These are phyloP conservation scores for Didymella sp. DNA, from an alignment of 2,329 filamentous ascomycete genomes.

Conservation along the genomic window DNA sequence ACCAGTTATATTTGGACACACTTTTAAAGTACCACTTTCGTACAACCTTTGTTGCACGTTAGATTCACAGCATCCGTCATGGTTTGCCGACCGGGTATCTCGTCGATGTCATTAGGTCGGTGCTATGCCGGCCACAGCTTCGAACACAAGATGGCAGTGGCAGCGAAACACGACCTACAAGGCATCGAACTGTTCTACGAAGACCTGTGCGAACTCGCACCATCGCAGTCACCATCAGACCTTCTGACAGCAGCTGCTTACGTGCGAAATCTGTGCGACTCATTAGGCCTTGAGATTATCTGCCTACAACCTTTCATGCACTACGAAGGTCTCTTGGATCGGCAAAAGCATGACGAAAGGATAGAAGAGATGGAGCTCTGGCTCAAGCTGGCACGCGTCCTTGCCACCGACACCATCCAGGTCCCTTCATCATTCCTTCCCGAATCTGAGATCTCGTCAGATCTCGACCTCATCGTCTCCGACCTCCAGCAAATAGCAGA, in stretches of 20 bases:
- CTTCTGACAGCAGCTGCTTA: constrained; percentile 65
- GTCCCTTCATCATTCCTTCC: constrained; percentile 76
- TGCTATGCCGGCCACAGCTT: constrained; percentile 71
- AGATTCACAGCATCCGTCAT: constrained; percentile 38
- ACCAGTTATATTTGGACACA: not conserved
- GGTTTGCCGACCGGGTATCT: constrained; percentile 70
- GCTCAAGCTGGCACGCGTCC: constrained; percentile 69
- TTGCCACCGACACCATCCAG: constrained; percentile 75
- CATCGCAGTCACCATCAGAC: constrained; percentile 52
- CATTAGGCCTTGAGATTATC: constrained; percentile 64
- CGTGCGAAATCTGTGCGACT: constrained; percentile 64
- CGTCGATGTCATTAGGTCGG: constrained; percentile 78
- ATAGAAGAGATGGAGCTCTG: constrained; percentile 71
- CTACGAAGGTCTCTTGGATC: constrained; percentile 75
- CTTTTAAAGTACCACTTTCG: not conserved
- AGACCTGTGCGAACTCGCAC: constrained; percentile 70
- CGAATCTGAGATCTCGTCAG: constrained; percentile 57
- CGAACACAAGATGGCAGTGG: constrained; percentile 71
- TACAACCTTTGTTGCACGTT: not conserved
- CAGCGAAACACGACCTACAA: constrained; percentile 67
- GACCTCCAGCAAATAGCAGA: constrained; percentile 73
- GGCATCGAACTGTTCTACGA: constrained; percentile 82
- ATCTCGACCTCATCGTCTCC: constrained; percentile 63
- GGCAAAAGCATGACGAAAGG: constrained; percentile 62
- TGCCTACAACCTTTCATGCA: constrained; percentile 79